These are phyloP conservation scores for Anthoceros angustus DNA, from an alignment of 225 moss, liverwort and hornwort species.

Conservation along the genomic window DNA sequence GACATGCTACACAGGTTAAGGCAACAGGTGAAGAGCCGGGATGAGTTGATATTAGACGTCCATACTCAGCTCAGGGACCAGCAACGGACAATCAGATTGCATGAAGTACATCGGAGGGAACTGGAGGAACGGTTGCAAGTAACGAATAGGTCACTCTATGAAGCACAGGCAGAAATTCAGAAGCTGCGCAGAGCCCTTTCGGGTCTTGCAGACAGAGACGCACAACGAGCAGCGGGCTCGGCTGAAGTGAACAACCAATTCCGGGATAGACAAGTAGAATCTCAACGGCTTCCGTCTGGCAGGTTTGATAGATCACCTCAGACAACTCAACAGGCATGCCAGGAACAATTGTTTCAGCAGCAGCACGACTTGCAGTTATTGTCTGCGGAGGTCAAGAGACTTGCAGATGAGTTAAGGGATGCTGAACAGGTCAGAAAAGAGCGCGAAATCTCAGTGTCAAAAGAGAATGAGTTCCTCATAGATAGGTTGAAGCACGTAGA, in stretches of 20 bases:
- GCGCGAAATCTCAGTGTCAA: not conserved
- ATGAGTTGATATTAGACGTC: slow-evolving; percentile 82
- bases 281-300: not conserved
- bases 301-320: not conserved
- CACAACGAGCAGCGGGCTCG: not conserved
- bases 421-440: not conserved
- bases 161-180: not conserved
- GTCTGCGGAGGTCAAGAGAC: not conserved
- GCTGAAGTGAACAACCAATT: not conserved
- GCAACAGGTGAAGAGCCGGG: slow-evolving; percentile 78
- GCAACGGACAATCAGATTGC: slow-evolving; percentile 26
- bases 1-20: slow-evolving; percentile 74
- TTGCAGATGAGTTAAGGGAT: not conserved
- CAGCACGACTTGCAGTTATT: not conserved
- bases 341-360: not conserved
- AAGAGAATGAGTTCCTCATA: not conserved
- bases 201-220: not conserved
- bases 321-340: not conserved
- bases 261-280: no score
- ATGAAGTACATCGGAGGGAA: slow-evolving; percentile 14
- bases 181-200: not conserved
- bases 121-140: slow-evolving; percentile 11
- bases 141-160: not conserved
- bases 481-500: not conserved
- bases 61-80: slow-evolving; percentile 59